Conservation (phyloP, 495 filamentous ascomycete species). For the Annulohypoxylon moriforme region DNA sequence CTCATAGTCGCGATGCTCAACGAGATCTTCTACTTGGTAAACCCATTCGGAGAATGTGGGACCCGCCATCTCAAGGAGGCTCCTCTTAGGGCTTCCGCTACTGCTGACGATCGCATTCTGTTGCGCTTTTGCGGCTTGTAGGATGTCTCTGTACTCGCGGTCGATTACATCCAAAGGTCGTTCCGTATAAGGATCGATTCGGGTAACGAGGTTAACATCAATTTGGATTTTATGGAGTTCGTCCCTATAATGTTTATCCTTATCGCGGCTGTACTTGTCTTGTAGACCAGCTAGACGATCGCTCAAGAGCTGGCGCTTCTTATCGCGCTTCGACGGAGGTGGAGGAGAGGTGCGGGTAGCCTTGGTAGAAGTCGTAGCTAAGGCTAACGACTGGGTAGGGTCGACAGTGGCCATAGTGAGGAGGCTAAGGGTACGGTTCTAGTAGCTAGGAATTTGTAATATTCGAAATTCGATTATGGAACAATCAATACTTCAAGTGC, state of each 20-base stretch:
- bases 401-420: slow-evolving; percentile 42
- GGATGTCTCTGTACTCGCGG: slow-evolving; percentile 69
- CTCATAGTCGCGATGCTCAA: slow-evolving; percentile 84
- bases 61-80: slow-evolving; percentile 74
- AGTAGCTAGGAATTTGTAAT: neutral
- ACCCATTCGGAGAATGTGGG: slow-evolving; percentile 84
- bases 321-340: slow-evolving; percentile 85
- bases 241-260: slow-evolving; percentile 85
- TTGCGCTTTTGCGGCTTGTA: slow-evolving; percentile 65
- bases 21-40: slow-evolving; percentile 82
- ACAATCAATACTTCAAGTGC: neutral
- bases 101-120: slow-evolving; percentile 54
- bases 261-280: slow-evolving; percentile 79
- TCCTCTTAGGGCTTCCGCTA: slow-evolving; percentile 54
- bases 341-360: slow-evolving; percentile 48
- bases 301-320: slow-evolving; percentile 79
- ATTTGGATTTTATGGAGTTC: slow-evolving; percentile 88
- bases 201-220: slow-evolving; percentile 87
- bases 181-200: slow-evolving; percentile 80
- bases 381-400: slow-evolving; percentile 36
- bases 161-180: slow-evolving; percentile 77
- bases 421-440: neutral
- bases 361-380: slow-evolving; percentile 38
- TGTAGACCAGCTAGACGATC: slow-evolving; percentile 80
- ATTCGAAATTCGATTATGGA: neutral